A percentile compares a stretch with the other conserved stretches of the same genome.
These are phyloP conservation scores for Nannochloris sp. DNA, from an alignment of 139 green algal genomes.

Conservation along the genomic window DNA sequence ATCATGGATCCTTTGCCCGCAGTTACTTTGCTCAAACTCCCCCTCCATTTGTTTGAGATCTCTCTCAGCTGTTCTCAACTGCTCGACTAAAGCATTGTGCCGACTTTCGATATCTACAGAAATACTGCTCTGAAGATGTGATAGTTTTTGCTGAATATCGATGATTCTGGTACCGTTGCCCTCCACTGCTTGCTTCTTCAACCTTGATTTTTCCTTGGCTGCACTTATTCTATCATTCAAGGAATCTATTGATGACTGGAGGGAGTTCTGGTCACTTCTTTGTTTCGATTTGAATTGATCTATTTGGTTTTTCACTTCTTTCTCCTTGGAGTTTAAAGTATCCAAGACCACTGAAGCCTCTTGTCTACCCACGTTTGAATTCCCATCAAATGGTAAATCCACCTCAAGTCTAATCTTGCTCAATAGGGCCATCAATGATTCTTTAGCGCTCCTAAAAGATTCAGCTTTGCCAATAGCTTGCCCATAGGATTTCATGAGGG, in stretches of 20 bases:
- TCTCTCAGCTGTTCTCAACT: neutral
- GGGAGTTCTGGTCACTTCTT: too few species aligned
- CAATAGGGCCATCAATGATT: too few species aligned
- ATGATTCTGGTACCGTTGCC: slow-evolving; percentile 20
- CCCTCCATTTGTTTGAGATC: slow-evolving; percentile 9
- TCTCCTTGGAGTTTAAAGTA: too few species aligned
- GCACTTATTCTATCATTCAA: slow-evolving; percentile 19
- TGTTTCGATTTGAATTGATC: too few species aligned
- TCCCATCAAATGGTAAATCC: too few species aligned
- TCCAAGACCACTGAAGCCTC: too few species aligned
- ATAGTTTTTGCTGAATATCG: slow-evolving; percentile 8
- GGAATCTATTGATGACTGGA: slow-evolving; percentile 3
- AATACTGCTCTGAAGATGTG: neutral
- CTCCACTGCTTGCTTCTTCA: slow-evolving; percentile 31
- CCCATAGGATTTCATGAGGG: too few species aligned
- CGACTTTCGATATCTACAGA: neutral
- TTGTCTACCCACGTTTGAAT: too few species aligned
- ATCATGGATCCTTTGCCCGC: slow-evolving; percentile 4
- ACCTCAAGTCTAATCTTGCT: too few species aligned
- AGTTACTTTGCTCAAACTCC: slow-evolving; percentile 8
- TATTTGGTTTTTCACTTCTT: too few species aligned
- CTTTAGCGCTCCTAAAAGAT: too few species aligned
- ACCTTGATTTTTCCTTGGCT: slow-evolving; percentile 21
- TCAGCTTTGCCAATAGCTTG: too few species aligned
- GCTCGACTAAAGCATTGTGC: neutral